Evolutionary conservation across 306 rosid species (phyloP).

Genomic region (Heteromeles arbutifolia): DNA sequence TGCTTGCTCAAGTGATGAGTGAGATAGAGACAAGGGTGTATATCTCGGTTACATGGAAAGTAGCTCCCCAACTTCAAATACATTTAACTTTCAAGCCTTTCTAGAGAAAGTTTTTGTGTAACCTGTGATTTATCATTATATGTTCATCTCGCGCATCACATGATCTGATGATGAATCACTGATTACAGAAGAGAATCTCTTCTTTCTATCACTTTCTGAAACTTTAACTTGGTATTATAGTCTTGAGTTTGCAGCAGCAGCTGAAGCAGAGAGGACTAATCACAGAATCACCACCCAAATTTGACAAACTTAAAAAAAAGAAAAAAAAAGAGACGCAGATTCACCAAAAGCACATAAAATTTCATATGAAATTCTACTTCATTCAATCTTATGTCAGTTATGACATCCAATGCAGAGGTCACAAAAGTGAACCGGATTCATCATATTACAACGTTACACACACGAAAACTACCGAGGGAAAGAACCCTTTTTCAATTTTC

Average conservation of each 20-base stretch:
- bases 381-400: not conserved
- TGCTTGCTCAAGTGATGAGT: not conserved
- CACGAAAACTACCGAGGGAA: slow-evolving; percentile 17
- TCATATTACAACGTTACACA: slow-evolving; percentile 12
- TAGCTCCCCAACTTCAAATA: not conserved
- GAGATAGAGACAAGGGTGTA: too few species aligned
- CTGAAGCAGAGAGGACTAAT: slow-evolving; percentile 2
- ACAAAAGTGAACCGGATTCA: slow-evolving; percentile 15
- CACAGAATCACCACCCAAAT: not conserved
- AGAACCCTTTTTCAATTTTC: not conserved
- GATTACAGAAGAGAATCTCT: not conserved
- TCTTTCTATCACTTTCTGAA: not conserved
- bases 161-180: not conserved
- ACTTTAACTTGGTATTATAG: not conserved
- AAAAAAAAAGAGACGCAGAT: not conserved
- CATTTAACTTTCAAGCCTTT: not conserved
- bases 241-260: not conserved
- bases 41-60: not conserved
- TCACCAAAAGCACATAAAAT: slow-evolving; percentile 1
- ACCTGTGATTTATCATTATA: not conserved
- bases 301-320: not conserved
- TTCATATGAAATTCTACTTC: slow-evolving; percentile 11
- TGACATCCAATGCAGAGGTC: slow-evolving; percentile 15
- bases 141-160: not conserved
- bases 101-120: not conserved